Conservation (phyloP, 768 basidiomycete genomes). For the Suillus subaureus region DNA sequence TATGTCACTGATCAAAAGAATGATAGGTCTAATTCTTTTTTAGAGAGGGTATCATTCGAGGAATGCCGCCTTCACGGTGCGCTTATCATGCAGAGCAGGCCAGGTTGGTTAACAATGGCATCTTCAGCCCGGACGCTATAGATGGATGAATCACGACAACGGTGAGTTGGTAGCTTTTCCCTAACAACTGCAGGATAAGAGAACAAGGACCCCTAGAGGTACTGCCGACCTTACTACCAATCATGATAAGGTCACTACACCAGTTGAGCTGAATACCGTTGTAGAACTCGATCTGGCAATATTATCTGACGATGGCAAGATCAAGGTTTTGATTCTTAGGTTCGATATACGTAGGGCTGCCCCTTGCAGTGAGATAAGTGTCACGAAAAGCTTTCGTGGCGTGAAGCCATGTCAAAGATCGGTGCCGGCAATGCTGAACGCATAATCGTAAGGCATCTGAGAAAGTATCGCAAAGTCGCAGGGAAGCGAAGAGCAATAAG, state of each 20-base stretch:
- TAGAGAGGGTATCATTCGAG: neutral
- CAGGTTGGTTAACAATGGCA: neutral
- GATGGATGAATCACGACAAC: neutral
- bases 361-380: neutral
- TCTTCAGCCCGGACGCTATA: neutral
- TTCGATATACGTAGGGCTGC: neutral
- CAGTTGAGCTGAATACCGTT: neutral
- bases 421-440: neutral
- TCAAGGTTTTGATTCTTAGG: neutral
- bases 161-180: neutral
- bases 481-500: conserved; percentile 4
- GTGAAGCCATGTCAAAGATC: neutral
- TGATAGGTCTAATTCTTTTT: neutral
- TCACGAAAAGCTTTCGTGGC: neutral
- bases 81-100: neutral
- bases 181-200: neutral
- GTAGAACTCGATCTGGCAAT: neutral
- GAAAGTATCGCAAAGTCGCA: neutral
- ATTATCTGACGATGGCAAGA: neutral
- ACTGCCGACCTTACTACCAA: neutral
- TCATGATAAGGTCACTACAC: neutral
- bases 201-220: neutral
- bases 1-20: neutral
- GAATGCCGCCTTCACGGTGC: neutral
- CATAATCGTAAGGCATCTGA: neutral